phyloP scores from a whole-genome alignment of 345 rosid genomes.

The Leavenworthia alabamica region DNA sequence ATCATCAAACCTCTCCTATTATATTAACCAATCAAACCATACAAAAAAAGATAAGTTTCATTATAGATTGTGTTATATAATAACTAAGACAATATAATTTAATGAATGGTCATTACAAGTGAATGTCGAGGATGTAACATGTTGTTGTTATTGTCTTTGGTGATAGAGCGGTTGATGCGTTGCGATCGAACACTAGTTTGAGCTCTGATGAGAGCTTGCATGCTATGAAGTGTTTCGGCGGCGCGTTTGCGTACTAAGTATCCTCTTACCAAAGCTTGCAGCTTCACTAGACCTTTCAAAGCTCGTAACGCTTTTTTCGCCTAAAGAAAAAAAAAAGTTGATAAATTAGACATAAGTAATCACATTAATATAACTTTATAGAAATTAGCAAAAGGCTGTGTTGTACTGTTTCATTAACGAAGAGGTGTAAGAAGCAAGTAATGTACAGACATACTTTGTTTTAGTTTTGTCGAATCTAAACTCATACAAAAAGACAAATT shows the following conservation, averaged over 20 bases:
- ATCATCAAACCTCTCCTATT: constrained; percentile 65
- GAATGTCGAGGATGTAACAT: constrained; percentile 48
- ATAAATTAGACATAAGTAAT: too few species aligned
- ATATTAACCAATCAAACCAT: too few species aligned
- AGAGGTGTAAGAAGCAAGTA: constrained; percentile 31
- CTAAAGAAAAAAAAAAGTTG: too few species aligned
- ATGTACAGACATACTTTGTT: constrained; percentile 29
- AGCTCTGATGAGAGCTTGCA: constrained; percentile 79
- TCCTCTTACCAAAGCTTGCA: constrained; percentile 73
- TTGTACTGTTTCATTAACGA: constrained; percentile 26
- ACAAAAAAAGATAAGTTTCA: too few species aligned
- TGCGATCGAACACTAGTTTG: constrained; percentile 55
- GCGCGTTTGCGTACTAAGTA: constrained; percentile 74
- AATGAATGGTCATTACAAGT: constrained; percentile 28
- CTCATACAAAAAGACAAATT: too few species aligned
- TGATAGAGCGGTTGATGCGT: constrained; percentile 33
- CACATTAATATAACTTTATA: too few species aligned
- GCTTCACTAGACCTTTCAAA: constrained; percentile 65
- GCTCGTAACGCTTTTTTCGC: constrained; percentile 77
- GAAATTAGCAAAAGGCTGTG: constrained; percentile 8
- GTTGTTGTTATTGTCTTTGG: constrained; percentile 5
- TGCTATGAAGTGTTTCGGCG: constrained; percentile 56
- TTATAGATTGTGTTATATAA: too few species aligned
- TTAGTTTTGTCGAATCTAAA: constrained; percentile 12
- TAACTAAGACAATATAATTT: not conserved